phyloP scores from a whole-genome alignment of 768 basidiomycete genomes.

The Suillus occidentalis region DNA sequence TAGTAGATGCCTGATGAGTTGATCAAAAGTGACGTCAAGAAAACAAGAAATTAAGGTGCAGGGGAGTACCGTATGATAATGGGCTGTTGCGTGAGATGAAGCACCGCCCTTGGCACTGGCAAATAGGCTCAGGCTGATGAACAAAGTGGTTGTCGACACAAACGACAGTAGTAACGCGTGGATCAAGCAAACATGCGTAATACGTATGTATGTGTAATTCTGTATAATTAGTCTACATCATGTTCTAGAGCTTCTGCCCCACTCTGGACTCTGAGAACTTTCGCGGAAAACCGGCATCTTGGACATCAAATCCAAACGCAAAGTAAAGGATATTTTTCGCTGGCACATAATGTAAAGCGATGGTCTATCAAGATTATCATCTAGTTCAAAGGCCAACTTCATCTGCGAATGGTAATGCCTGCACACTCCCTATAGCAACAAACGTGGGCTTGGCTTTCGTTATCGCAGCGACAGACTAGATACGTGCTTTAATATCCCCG shows the following conservation, averaged over 20 bases:
- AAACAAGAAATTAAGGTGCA: neutral
- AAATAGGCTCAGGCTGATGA: neutral
- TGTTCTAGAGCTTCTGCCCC: neutral
- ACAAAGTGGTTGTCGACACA: neutral
- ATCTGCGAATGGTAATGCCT: conserved; percentile 77
- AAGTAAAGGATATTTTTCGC: conserved; percentile 4
- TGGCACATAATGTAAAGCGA: neutral
- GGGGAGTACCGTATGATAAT: neutral
- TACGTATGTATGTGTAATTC: neutral
- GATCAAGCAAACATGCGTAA: neutral
- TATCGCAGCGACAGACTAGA: conserved; percentile 63
- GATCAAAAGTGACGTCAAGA: neutral
- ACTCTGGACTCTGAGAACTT: neutral
- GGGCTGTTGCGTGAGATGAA: neutral
- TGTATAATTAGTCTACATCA: neutral
- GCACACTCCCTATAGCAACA: conserved; percentile 81
- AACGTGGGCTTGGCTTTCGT: conserved; percentile 80
- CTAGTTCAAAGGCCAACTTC: conserved; percentile 70
- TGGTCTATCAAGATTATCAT: conserved; percentile 4
- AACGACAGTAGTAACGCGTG: neutral
- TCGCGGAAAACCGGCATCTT: neutral
- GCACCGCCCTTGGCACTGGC: neutral
- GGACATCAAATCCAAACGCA: neutral
- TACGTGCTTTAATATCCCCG: neutral
- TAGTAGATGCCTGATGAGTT: neutral